Evolutionary conservation across 1,139 yeast species (phyloP).

Genomic region (Pichia sp.): DNA sequence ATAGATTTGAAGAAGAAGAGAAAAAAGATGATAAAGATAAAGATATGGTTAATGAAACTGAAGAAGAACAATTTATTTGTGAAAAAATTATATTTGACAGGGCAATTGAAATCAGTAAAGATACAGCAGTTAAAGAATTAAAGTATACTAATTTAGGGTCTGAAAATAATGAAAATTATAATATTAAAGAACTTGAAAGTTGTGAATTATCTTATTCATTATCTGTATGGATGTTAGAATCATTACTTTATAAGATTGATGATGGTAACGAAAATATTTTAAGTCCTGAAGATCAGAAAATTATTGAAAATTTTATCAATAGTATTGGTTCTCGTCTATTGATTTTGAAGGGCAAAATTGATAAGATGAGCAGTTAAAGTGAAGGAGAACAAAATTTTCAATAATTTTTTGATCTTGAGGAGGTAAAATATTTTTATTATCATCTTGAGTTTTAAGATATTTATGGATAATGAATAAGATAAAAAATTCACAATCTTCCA

Average conservation of each 20-base stretch:
- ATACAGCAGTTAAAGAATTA: constrained; percentile 84
- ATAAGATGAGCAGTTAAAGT: neutral
- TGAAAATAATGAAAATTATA: neutral
- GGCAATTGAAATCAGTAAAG: constrained; percentile 85
- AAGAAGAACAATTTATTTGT: constrained; percentile 38
- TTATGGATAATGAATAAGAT: constrained; percentile 83
- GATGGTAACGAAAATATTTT: constrained; percentile 22
- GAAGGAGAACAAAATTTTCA: constrained; percentile 50
- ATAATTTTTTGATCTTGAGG: constrained; percentile 64
- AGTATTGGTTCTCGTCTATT: constrained; percentile 67
- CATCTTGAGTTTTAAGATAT: constrained; percentile 61
- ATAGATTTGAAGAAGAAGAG: constrained; percentile 39
- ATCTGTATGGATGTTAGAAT: constrained; percentile 92
- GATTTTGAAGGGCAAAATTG: constrained; percentile 45
- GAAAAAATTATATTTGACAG: constrained; percentile 86
- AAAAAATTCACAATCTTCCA: constrained; percentile 66
- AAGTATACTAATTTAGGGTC: constrained; percentile 25
- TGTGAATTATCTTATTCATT: constrained; percentile 89
- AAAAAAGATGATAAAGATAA: constrained; percentile 1
- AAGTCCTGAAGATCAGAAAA: constrained; percentile 50
- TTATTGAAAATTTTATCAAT: constrained; percentile 70
- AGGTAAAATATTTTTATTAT: constrained; percentile 15
- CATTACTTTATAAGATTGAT: constrained; percentile 52
- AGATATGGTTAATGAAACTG: neutral
- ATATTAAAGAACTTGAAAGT: constrained; percentile 62